Evolutionary conservation across 2,329 filamentous ascomycete genomes (phyloP).

Genomic region (Diaporthe australafricana): DNA sequence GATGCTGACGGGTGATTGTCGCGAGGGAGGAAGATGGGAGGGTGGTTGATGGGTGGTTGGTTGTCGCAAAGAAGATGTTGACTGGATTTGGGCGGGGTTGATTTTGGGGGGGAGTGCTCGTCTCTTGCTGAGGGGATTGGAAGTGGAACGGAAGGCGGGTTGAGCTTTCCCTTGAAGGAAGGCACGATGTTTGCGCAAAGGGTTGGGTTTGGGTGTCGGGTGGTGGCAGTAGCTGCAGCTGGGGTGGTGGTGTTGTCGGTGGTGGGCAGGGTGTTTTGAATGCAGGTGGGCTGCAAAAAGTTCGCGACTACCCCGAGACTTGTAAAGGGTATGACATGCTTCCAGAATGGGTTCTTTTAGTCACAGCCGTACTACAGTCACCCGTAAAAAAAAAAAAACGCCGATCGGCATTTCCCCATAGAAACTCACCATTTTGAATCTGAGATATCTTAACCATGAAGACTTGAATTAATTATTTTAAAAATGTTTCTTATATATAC

Average conservation of each 20-base stretch:
- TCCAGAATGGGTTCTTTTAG: too few species aligned
- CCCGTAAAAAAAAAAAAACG: too few species aligned
- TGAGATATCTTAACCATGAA: too few species aligned
- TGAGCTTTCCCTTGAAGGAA: slow-evolving; percentile 10
- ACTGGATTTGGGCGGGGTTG: background rate
- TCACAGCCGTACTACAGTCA: too few species aligned
- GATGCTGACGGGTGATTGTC: background rate
- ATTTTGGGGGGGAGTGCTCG: background rate
- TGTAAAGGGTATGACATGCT: too few species aligned
- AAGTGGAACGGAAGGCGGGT: background rate
- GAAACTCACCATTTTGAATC: too few species aligned
- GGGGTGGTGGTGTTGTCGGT: slow-evolving; percentile 8
- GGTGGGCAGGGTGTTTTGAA: slow-evolving; percentile 22
- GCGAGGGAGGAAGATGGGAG: background rate
- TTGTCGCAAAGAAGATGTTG: slow-evolving; percentile 21
- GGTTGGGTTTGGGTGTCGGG: background rate
- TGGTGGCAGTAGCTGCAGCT: background rate
- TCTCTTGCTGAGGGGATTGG: background rate
- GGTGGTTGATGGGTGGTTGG: background rate
- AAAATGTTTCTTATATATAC: too few species aligned
- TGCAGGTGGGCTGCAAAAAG: slow-evolving; percentile 35
- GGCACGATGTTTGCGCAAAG: slow-evolving; percentile 4
- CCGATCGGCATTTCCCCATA: too few species aligned
- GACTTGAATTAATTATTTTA: too few species aligned
- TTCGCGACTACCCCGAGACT: slow-evolving; percentile 29